A percentile compares a stretch with the other conserved stretches of the same genome.
Evolutionary conservation across 2,329 filamentous ascomycete species (phyloP).

Genomic region (Paecilomyces niveus): DNA sequence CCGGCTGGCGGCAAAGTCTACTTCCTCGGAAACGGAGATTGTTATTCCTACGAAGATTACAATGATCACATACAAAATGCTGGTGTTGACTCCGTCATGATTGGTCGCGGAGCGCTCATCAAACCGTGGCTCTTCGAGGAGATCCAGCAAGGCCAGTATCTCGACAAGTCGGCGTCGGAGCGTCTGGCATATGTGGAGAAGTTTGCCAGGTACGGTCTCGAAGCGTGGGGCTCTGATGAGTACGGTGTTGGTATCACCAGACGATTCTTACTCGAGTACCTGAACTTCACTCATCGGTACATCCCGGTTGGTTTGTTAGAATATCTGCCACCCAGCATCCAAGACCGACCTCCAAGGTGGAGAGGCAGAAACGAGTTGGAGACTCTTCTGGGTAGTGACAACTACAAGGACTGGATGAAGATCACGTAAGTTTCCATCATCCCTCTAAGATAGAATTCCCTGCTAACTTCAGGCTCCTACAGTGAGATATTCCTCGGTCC

Average conservation of each 20-base stretch:
- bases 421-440: conserved; percentile 62
- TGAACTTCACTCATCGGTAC: conserved; percentile 90
- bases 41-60: conserved; percentile 89
- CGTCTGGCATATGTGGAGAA: conserved; percentile 79
- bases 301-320: conserved; percentile 85
- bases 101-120: conserved; percentile 89
- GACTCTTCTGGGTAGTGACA: conserved; percentile 80
- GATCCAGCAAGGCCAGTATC: conserved; percentile 82
- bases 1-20: conserved; percentile 67
- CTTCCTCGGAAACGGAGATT: conserved; percentile 95
- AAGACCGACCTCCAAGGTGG: conserved; percentile 82
- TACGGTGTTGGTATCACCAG: conserved; percentile 84
- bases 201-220: conserved; percentile 82
- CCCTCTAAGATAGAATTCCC: conserved; percentile 1
- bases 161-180: conserved; percentile 89
- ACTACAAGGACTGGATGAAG: conserved; percentile 98
- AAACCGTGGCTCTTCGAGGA: conserved; percentile 99
- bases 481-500: conserved; percentile 98
- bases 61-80: conserved; percentile 67
- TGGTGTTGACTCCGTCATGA: conserved; percentile 89
- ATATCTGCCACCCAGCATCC: conserved; percentile 76
- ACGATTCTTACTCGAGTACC: conserved; percentile 88
- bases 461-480: conserved; percentile 5
- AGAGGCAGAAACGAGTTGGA: conserved; percentile 82
- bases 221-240: conserved; percentile 94